Conservation (phyloP, 495 filamentous ascomycete genomes). For the Neurospora tetrasperma region DNA sequence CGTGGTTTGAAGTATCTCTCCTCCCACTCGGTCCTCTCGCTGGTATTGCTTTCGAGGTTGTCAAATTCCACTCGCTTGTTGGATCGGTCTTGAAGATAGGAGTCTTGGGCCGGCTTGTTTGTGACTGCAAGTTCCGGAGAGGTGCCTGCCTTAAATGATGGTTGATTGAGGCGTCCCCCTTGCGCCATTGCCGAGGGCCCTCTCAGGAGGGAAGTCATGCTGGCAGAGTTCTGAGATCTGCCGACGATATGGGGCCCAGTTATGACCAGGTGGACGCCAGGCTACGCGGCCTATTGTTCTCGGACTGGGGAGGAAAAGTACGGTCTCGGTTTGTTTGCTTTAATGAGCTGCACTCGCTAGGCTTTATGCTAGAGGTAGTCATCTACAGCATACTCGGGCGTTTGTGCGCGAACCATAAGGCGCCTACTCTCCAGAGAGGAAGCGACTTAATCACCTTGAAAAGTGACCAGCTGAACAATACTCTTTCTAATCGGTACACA, state of each 20-base stretch:
- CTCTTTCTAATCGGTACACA: background rate
- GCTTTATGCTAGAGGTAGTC: background rate
- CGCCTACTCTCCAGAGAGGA: background rate
- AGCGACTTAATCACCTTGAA: background rate
- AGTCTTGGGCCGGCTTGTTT: slow-evolving; percentile 1
- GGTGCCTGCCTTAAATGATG: background rate
- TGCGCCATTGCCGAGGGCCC: background rate
- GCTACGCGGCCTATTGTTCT: background rate
- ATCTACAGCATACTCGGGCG: background rate
- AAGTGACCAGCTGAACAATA: background rate
- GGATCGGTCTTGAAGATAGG: background rate
- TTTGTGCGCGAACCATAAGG: background rate
- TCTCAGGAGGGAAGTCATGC: background rate
- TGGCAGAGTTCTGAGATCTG: background rate
- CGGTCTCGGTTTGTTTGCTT: background rate
- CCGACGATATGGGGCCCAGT: background rate
- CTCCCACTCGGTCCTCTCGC: background rate
- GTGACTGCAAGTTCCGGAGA: background rate
- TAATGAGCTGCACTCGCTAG: background rate
- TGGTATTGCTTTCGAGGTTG: background rate
- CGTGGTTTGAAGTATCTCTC: background rate
- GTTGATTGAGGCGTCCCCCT: background rate
- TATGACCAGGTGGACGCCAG: background rate
- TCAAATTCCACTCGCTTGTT: slow-evolving; percentile 1
- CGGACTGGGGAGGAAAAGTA: background rate